A percentile compares a stretch with the other conserved stretches of the same genome.
phyloP scores from a whole-genome alignment of 2,329 filamentous ascomycete species.

The Fusarium pseudograminearum region DNA sequence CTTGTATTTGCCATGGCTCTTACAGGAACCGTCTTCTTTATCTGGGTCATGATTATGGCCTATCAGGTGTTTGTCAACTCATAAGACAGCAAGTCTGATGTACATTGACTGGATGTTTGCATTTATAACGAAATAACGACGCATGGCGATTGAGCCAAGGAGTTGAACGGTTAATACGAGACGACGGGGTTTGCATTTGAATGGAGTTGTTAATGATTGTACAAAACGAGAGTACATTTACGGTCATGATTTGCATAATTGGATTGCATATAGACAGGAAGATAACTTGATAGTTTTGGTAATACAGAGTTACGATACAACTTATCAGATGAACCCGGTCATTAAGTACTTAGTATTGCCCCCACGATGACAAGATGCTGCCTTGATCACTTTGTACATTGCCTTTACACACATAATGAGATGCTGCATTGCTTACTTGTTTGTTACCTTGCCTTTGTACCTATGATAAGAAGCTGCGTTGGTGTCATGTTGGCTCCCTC shows the following conservation, averaged over 20 bases:
- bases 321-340: background rate
- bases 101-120: background rate
- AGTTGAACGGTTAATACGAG: constrained; percentile 21
- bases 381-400: background rate
- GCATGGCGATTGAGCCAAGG: constrained; percentile 38
- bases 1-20: constrained; percentile 73
- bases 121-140: constrained; percentile 37
- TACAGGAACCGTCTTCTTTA: constrained; percentile 68
- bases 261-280: constrained; percentile 3
- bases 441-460: background rate
- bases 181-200: constrained; percentile 22
- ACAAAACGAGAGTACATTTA: constrained; percentile 23
- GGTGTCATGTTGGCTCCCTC: constrained; percentile 22
- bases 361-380: background rate
- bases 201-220: constrained; percentile 21
- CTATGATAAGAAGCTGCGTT: background rate
- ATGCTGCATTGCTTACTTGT: background rate
- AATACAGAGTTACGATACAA: constrained; percentile 10
- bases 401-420: background rate
- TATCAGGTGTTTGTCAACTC: constrained; percentile 70
- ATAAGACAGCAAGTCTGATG: constrained; percentile 23
- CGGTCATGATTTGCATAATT: constrained; percentile 1
- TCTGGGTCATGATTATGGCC: constrained; percentile 78
- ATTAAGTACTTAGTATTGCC: background rate
- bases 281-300: background rate